Base-by-base conservation (phyloP, 257 asterid genomes). In the Ophiorrhiza pumila region DNA sequence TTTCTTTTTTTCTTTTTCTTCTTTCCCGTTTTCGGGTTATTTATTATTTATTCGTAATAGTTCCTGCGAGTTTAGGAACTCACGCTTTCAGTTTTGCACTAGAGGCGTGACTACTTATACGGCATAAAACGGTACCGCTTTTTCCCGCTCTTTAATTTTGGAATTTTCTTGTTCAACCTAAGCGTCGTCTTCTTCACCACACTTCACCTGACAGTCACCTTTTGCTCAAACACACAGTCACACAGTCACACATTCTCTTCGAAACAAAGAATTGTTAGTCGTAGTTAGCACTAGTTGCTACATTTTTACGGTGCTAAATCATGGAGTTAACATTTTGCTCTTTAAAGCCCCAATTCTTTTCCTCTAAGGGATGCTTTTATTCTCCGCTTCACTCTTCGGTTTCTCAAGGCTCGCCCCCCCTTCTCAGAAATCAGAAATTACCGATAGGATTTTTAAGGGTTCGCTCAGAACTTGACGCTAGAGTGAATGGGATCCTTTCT, bases 401-500 rank as follows among this genome's bases (percentile, higher is more conserved):
- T 76, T 46, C 79, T 60, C 76, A 66, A 73, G 71, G 65, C 34
- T 67, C 83, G 68, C 59, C 78, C 68, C 34, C 63, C 22, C 83
- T 67, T 34, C 29, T 68, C 37, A 50, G 37, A 32, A 80, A 74
- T 74, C 85, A 57, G 31, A 69, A 43, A 53, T 64, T 69, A n/a
- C 62, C 76, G 60, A 73, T 81, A 57, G 80, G 72, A 63, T 71
- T n/a, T 49, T 45, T 68, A 72, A 86, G 92, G 93, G 91, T 88
- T 85, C 96, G 92, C 42, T 81, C 97, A 22, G 98, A 88, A 71
- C 84, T 87, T 62, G 92, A 89, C 41, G 84, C 81, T 6, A 91
- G 81, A 80, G 79, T 86, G 31, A 90, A 94, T 75, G 98, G 97
- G 29, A 83, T 89, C 49, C 81, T 87, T 37, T 88, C 96, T 45